phyloP scores from a whole-genome alignment of 352 stramenopile genomes.

The Phytophthora pini region DNA sequence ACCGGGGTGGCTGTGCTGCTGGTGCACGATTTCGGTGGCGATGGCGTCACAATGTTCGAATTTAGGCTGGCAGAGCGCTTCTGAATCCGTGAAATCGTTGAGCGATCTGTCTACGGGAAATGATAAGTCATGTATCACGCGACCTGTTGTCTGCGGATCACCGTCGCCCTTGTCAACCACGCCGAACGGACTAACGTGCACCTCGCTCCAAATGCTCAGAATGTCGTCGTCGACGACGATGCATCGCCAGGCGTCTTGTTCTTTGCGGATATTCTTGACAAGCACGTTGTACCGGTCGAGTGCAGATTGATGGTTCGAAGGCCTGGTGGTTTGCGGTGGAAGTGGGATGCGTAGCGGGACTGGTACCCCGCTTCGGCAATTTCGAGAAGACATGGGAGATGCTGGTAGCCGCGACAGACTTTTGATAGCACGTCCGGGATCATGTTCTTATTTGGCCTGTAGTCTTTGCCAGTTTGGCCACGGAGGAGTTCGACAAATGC shows the following conservation, averaged over 20 bases:
- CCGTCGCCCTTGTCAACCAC: slow-evolving; percentile 16
- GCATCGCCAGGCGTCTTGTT: slow-evolving; percentile 5
- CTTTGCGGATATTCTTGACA: neutral
- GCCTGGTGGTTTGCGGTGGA: too few species aligned
- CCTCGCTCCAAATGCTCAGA: slow-evolving; percentile 5
- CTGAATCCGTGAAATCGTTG: slow-evolving; percentile 15
- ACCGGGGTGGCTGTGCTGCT: neutral
- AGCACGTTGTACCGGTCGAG: too few species aligned
- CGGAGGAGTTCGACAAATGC: neutral
- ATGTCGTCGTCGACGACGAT: slow-evolving; percentile 9
- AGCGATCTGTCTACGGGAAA: slow-evolving; percentile 12
- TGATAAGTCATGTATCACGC: slow-evolving; percentile 28
- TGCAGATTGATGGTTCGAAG: too few species aligned
- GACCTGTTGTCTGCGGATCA: neutral
- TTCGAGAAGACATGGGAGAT: slow-evolving; percentile 1
- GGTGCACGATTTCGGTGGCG: slow-evolving; percentile 4
- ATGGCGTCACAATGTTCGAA: slow-evolving; percentile 15
- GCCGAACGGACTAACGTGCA: slow-evolving; percentile 21
- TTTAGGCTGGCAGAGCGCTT: neutral
- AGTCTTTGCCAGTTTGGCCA: neutral
- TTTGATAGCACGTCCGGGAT: neutral
- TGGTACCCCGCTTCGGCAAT: neutral
- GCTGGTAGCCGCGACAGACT: neutral
- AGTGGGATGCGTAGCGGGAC: neutral
- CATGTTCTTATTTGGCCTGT: slow-evolving; percentile 7